Conservation (phyloP, 192 early-diverging fungal species). For the Coemansia erecta region DNA sequence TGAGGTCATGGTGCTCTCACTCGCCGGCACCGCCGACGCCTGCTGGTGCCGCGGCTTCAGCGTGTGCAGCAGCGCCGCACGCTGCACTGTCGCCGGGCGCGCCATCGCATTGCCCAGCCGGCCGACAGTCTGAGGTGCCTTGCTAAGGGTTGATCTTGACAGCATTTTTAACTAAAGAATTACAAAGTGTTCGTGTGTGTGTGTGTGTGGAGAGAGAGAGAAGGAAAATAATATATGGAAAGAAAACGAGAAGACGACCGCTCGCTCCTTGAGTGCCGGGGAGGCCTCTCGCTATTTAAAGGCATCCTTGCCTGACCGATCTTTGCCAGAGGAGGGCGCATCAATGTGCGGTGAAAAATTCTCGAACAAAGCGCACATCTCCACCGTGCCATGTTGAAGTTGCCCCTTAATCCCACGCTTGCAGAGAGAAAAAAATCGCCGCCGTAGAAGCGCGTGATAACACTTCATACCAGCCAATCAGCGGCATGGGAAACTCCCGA, state of each 20-base stretch:
- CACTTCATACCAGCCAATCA: not conserved
- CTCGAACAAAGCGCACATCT: too few species aligned
- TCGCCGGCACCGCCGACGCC: conserved; percentile 24
- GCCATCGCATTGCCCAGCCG: conserved; percentile 10
- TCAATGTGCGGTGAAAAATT: too few species aligned
- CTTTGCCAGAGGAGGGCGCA: too few species aligned
- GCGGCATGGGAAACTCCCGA: not conserved
- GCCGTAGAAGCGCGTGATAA: not conserved
- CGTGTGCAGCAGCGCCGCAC: conserved; percentile 46
- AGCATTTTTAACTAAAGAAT: conserved; percentile 31
- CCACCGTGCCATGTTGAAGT: too few species aligned
- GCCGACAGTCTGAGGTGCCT: conserved; percentile 37
- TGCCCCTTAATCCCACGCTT: too few species aligned
- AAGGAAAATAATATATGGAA: too few species aligned
- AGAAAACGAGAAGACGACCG: too few species aligned
- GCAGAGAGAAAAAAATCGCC: too few species aligned
- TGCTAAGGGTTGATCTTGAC: conserved; percentile 37
- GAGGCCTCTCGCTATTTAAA: too few species aligned
- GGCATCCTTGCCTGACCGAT: too few species aligned
- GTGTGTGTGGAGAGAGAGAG: too few species aligned
- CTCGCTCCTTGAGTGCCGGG: too few species aligned
- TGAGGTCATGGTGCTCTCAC: not conserved
- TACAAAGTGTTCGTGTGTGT: not conserved
- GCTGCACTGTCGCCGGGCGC: conserved; percentile 22
- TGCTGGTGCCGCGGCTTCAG: conserved; percentile 42